phyloP scores from a whole-genome alignment of 2,329 filamentous ascomycete genomes.

The Beauveria sp. region DNA sequence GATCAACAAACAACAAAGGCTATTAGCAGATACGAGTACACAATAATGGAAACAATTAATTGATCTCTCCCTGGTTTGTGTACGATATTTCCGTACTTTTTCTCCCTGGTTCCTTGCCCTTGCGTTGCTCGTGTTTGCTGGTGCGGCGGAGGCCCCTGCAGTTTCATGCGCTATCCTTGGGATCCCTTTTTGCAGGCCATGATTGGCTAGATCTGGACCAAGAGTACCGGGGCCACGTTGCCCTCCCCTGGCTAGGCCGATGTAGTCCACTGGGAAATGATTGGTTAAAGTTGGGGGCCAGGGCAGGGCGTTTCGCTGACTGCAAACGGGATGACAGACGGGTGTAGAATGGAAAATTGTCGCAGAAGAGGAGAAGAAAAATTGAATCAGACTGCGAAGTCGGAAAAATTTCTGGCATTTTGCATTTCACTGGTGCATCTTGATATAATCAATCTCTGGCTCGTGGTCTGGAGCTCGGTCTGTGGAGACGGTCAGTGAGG shows the following conservation, averaged over 20 bases:
- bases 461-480: background rate
- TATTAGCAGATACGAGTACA: background rate
- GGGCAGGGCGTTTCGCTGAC: background rate
- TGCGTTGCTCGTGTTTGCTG: background rate
- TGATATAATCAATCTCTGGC: background rate
- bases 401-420: background rate
- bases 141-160: background rate
- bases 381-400: too few relatives aligned
- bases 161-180: background rate
- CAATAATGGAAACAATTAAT: background rate
- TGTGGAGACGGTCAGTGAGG: background rate
- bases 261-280: background rate
- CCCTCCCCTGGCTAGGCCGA: background rate
- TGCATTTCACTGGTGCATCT: background rate
- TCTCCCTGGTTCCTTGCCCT: background rate
- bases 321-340: background rate
- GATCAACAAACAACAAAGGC: background rate
- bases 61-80: background rate
- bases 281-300: background rate
- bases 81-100: background rate
- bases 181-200: background rate
- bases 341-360: too few relatives aligned
- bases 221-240: background rate
- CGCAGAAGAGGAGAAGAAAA: too few relatives aligned
- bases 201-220: slow-evolving; percentile 5